Evolutionary conservation across 306 rosid genomes (phyloP), one percentile per base, ranked within the genome.

Genomic region (Prunus salicina): DNA sequence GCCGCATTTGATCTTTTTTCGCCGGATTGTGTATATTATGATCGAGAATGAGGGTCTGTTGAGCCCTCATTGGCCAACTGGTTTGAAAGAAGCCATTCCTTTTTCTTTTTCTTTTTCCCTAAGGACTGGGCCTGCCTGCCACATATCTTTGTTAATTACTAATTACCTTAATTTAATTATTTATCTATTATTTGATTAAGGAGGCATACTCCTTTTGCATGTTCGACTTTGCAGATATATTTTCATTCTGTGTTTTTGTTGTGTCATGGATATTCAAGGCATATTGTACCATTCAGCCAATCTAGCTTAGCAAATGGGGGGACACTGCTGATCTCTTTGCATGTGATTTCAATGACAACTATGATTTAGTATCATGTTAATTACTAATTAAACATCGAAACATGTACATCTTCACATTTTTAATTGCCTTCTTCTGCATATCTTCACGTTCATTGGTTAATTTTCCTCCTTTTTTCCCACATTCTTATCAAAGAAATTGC

Each of bases 1-100:
- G 93, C 88, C 88, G 84, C 80, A 79, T 88, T 80, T 52, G 84
- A 79, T 86, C 89, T 84, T 67, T 76, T 75, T 69, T 74, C 64
- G 84, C 84, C 80, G 68, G 50, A 79, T 75, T 74, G 69, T 68
- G 76, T 74, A 75, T 61, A 70, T 75, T 34, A 56, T 55, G 16
- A 22, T 72, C 52, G 6, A n/a, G 47, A 70, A 7, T 11, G 77
- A 72, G 80, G 34, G 25, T 50, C 73, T 88, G 88, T 83, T 55
- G 55, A 53, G 65, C 75, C 60, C 38, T 81, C 49, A 79, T 81
- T 87, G 87, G 22, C 76, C 75, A 58, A 72, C 84, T 77, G 30
- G 18, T 82, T 68, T 61, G 64, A 67, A 76, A 67, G 58, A 78
- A 69, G 75, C 77, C 61, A 67, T 68, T 82, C 72, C 56, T 20